A percentile compares a stretch with the other conserved stretches of the same genome.
phyloP scores from a whole-genome alignment of 2,329 filamentous ascomycete species.

The Coniochaeta ligniaria region DNA sequence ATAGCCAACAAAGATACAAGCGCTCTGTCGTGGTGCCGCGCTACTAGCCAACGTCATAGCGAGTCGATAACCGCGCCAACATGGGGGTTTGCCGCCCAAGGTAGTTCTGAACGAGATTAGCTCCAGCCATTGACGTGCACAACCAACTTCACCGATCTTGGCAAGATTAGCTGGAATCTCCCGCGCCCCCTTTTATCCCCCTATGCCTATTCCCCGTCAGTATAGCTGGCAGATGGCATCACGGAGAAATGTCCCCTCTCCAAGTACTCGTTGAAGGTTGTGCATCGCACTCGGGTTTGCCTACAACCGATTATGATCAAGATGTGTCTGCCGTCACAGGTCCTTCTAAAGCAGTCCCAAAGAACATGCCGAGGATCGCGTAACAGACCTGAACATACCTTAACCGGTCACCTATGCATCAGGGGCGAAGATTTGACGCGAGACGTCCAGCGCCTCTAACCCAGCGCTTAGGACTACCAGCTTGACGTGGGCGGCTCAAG shows the following conservation, averaged over 20 bases:
- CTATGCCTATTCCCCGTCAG: background rate
- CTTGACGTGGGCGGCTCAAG: background rate
- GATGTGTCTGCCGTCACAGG: background rate
- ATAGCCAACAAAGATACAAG: background rate
- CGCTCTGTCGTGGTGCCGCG: background rate
- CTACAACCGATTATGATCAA: too few relatives aligned
- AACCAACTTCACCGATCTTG: background rate
- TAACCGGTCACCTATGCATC: background rate
- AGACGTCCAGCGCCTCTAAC: background rate
- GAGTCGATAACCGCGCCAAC: background rate
- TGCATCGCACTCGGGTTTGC: too few relatives aligned
- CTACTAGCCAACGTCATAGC: background rate
- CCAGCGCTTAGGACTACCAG: background rate
- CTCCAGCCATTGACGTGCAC: background rate
- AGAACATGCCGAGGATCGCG: background rate
- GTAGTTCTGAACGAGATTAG: background rate
- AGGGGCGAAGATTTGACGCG: background rate
- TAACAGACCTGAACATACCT: background rate
- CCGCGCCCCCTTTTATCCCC: background rate
- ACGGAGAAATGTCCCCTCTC: background rate
- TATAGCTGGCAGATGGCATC: background rate
- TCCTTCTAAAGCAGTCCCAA: background rate
- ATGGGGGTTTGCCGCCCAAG: background rate
- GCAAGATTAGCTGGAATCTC: background rate
- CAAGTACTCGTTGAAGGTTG: too few relatives aligned